Base-by-base conservation (phyloP, 768 basidiomycete genomes). In the Artomyces pyxidatus region DNA sequence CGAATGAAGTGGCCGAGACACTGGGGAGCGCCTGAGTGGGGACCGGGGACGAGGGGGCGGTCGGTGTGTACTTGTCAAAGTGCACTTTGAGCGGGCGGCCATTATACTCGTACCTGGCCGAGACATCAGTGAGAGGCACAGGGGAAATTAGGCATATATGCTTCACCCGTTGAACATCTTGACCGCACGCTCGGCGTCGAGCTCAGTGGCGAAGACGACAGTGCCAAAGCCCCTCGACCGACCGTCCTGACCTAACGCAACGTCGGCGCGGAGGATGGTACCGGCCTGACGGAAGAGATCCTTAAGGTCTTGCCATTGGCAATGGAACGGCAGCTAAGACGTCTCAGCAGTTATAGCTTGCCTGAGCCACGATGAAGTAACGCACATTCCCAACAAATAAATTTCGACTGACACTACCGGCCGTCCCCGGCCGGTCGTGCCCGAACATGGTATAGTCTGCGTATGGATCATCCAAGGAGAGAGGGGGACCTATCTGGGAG, bases 221-320 rank as follows among this genome's bases (percentile, higher is more conserved):
- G 88, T 95, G 1, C 96, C 95, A 58, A 93, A 95, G 1, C 96
- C 96, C 45, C 91, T 72, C 30, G 89, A 91, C 29, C 93, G 78
- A 11, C 91, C 89, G 61, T 96, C 92, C 4, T 78, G 79, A 29
- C 90, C 90, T 27, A 91, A 77, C 16, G 87, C 87, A 19, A 96
- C 88, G 56, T 95, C 92, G 9, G 95, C 95, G 21, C 95, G 81
- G 29, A 92, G 70, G 47, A 98, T 86, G 17, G 86, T 82, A 16
- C 95, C 94, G 1, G 89, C 91, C 54, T 88, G 82, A 23, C 94
- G 80, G 62, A 97, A 95, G 4, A 97, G 75, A 66, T 97, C 94
- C 66, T 98, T 97, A 38, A 99, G 75, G 62, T 98, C 95, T 66
- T 97, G 95, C 95, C 95, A 99, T 68, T 93, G 91, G 57, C 85